phyloP scores from a whole-genome alignment of 371 early-diverging fungal species.

The Syncephalis fuscata region DNA sequence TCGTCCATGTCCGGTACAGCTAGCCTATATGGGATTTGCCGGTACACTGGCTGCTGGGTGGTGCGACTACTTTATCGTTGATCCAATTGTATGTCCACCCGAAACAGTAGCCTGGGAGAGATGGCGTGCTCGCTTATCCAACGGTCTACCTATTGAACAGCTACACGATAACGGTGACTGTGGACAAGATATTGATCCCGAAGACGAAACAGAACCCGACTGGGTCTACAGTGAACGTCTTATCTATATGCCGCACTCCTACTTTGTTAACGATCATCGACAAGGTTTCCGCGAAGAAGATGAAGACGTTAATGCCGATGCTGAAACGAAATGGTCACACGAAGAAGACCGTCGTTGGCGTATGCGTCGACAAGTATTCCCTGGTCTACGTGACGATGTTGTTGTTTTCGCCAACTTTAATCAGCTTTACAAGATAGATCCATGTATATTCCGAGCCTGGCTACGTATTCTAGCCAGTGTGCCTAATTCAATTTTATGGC shows the following conservation, averaged over 20 bases:
- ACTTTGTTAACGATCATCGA: conserved; percentile 85
- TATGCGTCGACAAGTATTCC: conserved; percentile 79
- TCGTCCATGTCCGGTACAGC: conserved; percentile 74
- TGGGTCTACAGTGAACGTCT: conserved; percentile 79
- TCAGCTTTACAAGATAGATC: conserved; percentile 84
- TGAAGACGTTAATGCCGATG: conserved; percentile 19
- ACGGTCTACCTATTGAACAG: background rate
- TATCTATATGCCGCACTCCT: conserved; percentile 85
- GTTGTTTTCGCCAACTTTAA: conserved; percentile 91
- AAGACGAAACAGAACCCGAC: conserved; percentile 28
- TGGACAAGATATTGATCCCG: conserved; percentile 61
- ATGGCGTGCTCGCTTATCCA: conserved; percentile 10
- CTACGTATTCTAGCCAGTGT: conserved; percentile 60
- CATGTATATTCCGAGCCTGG: conserved; percentile 70
- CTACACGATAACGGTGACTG: conserved; percentile 18
- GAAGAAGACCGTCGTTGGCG: conserved; percentile 71
- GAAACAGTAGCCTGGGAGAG: conserved; percentile 56
- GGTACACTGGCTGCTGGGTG: conserved; percentile 80
- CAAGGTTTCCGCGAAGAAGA: conserved; percentile 82
- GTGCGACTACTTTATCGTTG: conserved; percentile 85
- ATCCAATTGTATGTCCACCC: conserved; percentile 79
- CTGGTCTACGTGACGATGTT: conserved; percentile 56
- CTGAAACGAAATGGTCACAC: conserved; percentile 33
- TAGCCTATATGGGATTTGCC: conserved; percentile 86
- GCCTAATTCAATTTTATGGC: conserved; percentile 74